A percentile compares a stretch with the other conserved stretches of the same genome.
These are phyloP conservation scores for Psilocybe azurescens DNA, from an alignment of 768 basidiomycete species.

Conservation along the genomic window DNA sequence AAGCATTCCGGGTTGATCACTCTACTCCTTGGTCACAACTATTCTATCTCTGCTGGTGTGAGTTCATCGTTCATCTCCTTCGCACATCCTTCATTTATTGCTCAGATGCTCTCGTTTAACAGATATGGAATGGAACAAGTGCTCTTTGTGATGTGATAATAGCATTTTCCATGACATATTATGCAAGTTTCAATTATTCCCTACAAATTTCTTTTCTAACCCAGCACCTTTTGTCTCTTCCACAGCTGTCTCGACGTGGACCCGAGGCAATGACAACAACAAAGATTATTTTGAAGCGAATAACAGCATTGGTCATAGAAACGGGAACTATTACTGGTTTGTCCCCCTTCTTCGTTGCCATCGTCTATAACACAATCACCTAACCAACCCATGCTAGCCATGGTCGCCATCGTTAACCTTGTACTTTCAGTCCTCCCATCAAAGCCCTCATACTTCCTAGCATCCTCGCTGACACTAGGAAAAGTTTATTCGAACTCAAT, in stretches of 20 bases:
- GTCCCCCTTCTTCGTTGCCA: background rate
- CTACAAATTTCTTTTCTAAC: background rate
- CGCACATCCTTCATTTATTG: too few species aligned
- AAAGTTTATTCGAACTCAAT: constrained; percentile 4
- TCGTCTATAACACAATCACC: too few species aligned
- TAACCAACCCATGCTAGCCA: too few species aligned
- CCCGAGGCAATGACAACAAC: constrained; percentile 1
- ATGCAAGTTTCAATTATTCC: constrained; percentile 11
- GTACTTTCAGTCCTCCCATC: background rate
- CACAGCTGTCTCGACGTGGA: constrained; percentile 6
- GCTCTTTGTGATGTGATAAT: constrained; percentile 24
- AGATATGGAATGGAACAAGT: constrained; percentile 27
- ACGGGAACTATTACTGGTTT: constrained; percentile 13
- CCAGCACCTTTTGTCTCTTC: background rate
- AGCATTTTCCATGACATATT: constrained; percentile 25
- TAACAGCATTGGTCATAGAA: constrained; percentile 14
- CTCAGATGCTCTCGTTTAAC: too few species aligned
- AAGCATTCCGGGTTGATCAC: constrained; percentile 7
- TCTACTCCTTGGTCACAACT: background rate
- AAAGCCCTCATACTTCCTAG: constrained; percentile 2
- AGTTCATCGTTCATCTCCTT: background rate
- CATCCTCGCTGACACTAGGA: background rate
- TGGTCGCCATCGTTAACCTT: constrained; percentile 2
- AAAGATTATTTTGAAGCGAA: constrained; percentile 1
- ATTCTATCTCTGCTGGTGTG: constrained; percentile 10